A percentile compares a stretch with the other conserved stretches of the same genome.
phyloP scores from a whole-genome alignment of 148 eudicot species.

The Arbutus unedo region DNA sequence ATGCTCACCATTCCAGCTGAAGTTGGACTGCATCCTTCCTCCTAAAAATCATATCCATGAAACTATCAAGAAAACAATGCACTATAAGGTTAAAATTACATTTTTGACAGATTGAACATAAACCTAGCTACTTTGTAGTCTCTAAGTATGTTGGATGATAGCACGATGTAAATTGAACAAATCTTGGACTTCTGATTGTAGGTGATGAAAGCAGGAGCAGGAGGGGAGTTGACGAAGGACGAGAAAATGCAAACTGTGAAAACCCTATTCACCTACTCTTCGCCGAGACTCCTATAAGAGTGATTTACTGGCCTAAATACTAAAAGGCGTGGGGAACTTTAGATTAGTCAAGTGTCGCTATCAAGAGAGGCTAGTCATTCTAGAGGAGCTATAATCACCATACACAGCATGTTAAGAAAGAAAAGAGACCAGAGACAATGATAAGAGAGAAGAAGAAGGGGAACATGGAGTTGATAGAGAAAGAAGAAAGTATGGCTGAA shows the following conservation, averaged over 20 bases:
- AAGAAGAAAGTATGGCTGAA: background rate
- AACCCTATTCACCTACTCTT: background rate
- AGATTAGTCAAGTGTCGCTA: background rate
- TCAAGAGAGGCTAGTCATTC: background rate
- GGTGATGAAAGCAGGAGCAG: background rate
- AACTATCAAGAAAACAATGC: slow-evolving; percentile 14
- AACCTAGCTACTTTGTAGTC: background rate
- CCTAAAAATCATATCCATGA: slow-evolving; percentile 40
- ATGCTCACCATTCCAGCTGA: slow-evolving; percentile 75
- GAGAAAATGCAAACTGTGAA: background rate
- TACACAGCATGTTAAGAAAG: background rate
- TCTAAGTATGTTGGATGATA: background rate
- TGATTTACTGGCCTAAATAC: background rate
- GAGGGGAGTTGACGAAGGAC: background rate
- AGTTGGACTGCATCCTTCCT: slow-evolving; percentile 81
- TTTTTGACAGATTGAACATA: background rate
- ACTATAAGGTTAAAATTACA: background rate
- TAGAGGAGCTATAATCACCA: background rate
- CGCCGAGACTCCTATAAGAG: too few species aligned
- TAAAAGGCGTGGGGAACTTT: background rate
- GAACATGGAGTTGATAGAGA: background rate
- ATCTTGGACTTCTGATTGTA: background rate
- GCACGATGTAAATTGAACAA: background rate
- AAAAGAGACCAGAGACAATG: background rate
- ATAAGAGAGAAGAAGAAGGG: background rate